Percentiles rank a stretch among this genome's conserved stretches.
Evolutionary conservation across 768 basidiomycete genomes (phyloP).

Genomic region (Pleurotus sapidus): DNA sequence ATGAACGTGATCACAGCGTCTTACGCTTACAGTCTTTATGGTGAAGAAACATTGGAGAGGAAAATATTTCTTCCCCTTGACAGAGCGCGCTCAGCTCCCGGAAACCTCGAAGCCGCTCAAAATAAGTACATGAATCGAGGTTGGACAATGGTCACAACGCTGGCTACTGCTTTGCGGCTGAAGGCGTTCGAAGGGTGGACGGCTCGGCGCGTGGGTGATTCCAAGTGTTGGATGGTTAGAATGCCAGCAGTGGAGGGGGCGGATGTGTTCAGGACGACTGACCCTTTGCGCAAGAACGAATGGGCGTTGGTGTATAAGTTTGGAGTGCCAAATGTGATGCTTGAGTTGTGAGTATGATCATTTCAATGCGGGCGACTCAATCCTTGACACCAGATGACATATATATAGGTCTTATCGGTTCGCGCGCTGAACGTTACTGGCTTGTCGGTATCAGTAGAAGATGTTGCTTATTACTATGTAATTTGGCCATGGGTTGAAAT

Average conservation of each 20-base stretch:
- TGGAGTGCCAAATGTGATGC: no score
- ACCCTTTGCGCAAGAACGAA: not conserved
- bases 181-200: not conserved
- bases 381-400: no score
- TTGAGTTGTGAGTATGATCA: no score
- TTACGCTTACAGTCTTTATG: not conserved
- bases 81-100: no score
- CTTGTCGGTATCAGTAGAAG: no score
- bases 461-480: no score
- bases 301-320: not conserved
- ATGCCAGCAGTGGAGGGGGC: not conserved
- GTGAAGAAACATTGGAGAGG: not conserved
- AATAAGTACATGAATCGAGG: not conserved
- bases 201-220: not conserved
- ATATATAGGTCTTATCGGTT: no score
- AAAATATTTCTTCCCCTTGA: not conserved
- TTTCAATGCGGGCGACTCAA: no score
- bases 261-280: not conserved
- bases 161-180: not conserved
- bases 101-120: not conserved
- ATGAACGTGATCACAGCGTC: no score
- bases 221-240: constrained; percentile 3
- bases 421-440: no score
- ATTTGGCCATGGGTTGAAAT: no score
- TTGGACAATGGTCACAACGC: not conserved